Conservation (phyloP, 306 rosid genomes). For the Pyrus bretschneideri region DNA sequence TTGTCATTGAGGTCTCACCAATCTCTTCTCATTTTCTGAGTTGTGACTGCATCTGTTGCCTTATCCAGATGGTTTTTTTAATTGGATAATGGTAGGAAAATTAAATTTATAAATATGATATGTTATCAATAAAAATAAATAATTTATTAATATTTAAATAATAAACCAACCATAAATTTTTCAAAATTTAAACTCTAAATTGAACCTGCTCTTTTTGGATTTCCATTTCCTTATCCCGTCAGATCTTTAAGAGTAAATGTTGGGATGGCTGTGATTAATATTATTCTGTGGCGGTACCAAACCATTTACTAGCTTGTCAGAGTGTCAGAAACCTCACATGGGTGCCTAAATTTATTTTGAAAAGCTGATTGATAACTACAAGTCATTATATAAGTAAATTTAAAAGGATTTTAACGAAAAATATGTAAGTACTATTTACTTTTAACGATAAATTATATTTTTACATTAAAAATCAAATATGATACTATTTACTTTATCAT, state of each 20-base stretch:
- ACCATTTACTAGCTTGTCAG: neutral
- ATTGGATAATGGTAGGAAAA: fast-evolving
- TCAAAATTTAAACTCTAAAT: fast-evolving
- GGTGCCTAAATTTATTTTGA: neutral
- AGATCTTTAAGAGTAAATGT: neutral
- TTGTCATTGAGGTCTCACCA: neutral
- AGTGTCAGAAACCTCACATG: constrained; percentile 30
- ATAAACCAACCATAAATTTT: no score
- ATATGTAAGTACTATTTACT: no score
- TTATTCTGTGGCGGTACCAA: neutral
- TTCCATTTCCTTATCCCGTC: neutral
- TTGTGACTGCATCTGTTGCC: neutral
- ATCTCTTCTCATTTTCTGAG: neutral
- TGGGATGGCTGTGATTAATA: constrained; percentile 3
- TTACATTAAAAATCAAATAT: no score
- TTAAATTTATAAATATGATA: no score
- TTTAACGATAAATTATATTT: no score
- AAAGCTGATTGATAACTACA: no score
- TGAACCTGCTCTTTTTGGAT: neutral
- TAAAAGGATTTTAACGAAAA: no score
- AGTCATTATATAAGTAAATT: no score
- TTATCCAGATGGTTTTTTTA: neutral
- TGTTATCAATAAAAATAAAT: no score
- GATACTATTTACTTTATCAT: no score
- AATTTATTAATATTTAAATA: no score